Evolutionary conservation across 83 land plant species (phyloP).

Genomic region (Diphasiastrum complanatum): DNA sequence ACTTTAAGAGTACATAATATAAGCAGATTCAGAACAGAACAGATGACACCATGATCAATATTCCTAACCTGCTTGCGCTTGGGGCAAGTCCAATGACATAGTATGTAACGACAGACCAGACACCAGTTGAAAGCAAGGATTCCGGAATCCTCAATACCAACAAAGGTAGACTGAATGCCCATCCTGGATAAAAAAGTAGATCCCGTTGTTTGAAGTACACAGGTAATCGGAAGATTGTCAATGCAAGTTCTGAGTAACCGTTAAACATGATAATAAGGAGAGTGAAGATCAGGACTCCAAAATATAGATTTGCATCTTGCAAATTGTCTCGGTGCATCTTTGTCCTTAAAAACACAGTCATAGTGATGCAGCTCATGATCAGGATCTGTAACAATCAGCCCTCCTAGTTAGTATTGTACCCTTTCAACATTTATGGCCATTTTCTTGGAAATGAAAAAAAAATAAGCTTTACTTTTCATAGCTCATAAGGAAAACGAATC

Average conservation of each 20-base stretch:
- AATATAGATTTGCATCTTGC: constrained; percentile 36
- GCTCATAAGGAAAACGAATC: background rate
- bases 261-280: constrained; percentile 52
- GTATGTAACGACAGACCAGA: constrained; percentile 46
- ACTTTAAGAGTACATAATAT: too few relatives aligned
- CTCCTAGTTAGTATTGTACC: background rate
- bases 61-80: constrained; percentile 38
- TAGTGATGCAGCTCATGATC: constrained; percentile 46
- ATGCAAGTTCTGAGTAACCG: constrained; percentile 52
- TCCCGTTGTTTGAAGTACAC: constrained; percentile 55
- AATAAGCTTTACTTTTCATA: background rate
- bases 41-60: background rate
- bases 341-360: constrained; percentile 48
- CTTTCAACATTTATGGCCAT: constrained; percentile 1
- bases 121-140: constrained; percentile 43
- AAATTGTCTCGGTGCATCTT: constrained; percentile 39
- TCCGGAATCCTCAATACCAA: constrained; percentile 45
- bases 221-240: constrained; percentile 47
- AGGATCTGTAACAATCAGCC: constrained; percentile 20
- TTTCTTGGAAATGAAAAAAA: background rate
- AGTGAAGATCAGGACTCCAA: constrained; percentile 45
- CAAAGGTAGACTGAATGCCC: constrained; percentile 40
- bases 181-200: constrained; percentile 46
- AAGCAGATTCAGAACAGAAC: too few relatives aligned
- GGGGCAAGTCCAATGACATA: constrained; percentile 51